Base-by-base conservation (phyloP, 2,329 filamentous ascomycete genomes). In the Arthroderma sp. region DNA sequence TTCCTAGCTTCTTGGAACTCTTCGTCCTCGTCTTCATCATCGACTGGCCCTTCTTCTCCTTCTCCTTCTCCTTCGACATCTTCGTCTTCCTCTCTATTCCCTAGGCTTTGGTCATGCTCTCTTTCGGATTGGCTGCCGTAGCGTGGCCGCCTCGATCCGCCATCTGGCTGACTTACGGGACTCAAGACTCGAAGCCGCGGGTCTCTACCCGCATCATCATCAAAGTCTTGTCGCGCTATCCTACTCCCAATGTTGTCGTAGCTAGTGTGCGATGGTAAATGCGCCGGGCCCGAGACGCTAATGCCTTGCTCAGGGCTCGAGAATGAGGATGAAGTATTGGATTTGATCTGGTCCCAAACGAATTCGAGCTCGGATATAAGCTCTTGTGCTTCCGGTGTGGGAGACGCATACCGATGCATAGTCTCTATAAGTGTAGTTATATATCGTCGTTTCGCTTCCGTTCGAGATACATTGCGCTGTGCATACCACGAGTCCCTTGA, bases 301-400 rank as follows among this genome's bases (percentile, higher is more conserved):
- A 66, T 61, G 13, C 64, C 59, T 57, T 69, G 67, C 11, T 68
- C 54, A 3, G 68, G 68, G 41, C 66, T 66, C 6, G 64, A 65
- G 39, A 83, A 74, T 38, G 85, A 83, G 17, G 81, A 82, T 2
- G 85, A 82, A 7, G 78, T 82, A 66, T 91, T 96, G 64, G 86
- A 86, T 71, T 93, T 95, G 65, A 98, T 91, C 71, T 97, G 93
- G 65, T 96, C 90, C 93, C 93, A 98, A 39, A 98, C 91, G 66
- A 97, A 98, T 73, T 98, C 93, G n/a, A 98, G 81, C 71, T 98
- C 93, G 8, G 84, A 80, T 38, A 97, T 91, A 39, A 98, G 79
- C 72, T 95, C 91, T 59, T 85, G 81, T 6, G 89, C 89, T 69
- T 95, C 90, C 53, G 73, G 67, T 0, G 90, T 96, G 41, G 86